Conservation (phyloP, 1,139 yeast species). For the Hemisphaericaspora lyxosophila region DNA sequence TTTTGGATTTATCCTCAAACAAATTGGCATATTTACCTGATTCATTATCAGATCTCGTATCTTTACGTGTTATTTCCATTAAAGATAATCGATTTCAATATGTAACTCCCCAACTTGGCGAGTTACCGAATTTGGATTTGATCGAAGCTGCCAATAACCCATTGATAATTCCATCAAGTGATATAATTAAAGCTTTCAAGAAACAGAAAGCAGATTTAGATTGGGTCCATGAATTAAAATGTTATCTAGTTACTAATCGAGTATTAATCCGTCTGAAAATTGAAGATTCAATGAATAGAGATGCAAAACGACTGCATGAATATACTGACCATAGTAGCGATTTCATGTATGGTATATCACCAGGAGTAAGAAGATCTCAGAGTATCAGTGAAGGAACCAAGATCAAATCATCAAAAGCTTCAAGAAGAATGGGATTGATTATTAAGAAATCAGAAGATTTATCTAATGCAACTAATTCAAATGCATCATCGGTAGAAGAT, state of each 20-base stretch:
- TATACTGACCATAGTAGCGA: not conserved
- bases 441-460: conserved; percentile 42
- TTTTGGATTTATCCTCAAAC: conserved; percentile 68
- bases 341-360: conserved; percentile 14
- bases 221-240: conserved; percentile 55
- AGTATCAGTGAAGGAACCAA: conserved; percentile 46
- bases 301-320: conserved; percentile 5
- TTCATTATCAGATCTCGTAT: conserved; percentile 36
- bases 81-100: conserved; percentile 60
- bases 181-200: conserved; percentile 33
- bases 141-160: conserved; percentile 76
- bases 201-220: conserved; percentile 45
- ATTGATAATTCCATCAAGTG: conserved; percentile 50
- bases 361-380: conserved; percentile 43
- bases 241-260: conserved; percentile 36
- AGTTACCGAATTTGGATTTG: conserved; percentile 52
- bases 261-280: conserved; percentile 23
- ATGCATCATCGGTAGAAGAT: conserved; percentile 9
- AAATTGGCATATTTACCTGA: conserved; percentile 44
- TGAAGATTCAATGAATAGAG: conserved; percentile 16
- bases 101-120: conserved; percentile 57
- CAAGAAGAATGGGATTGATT: conserved; percentile 66
- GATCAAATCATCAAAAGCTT: conserved; percentile 63
- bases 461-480: conserved; percentile 12
- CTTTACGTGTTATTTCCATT: conserved; percentile 59